Evolutionary conservation across 2,329 filamentous ascomycete species (phyloP).

Genomic region (Nothophaeocryptopus gaeumannii): DNA sequence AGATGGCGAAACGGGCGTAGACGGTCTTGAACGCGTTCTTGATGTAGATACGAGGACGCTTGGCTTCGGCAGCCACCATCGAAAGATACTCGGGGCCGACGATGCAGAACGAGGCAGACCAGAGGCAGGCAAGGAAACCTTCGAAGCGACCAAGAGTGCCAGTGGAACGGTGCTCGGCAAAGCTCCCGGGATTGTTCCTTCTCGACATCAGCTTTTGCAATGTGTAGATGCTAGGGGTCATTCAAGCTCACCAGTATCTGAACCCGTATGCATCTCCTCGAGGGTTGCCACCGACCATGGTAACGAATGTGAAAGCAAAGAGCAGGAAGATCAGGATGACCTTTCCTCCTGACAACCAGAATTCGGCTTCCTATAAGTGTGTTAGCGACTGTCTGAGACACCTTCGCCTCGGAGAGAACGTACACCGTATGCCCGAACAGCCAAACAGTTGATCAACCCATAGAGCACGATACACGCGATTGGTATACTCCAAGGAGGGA

Average conservation of each 20-base stretch:
- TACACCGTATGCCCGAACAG: slow-evolving; percentile 43
- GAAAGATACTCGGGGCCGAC: slow-evolving; percentile 49
- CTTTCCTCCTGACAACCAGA: slow-evolving; percentile 54
- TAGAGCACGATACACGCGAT: slow-evolving; percentile 40
- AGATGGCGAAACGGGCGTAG: slow-evolving; percentile 48
- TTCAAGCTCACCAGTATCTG: slow-evolving; percentile 34
- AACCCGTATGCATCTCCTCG: slow-evolving; percentile 41
- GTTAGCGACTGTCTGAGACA: too few species aligned
- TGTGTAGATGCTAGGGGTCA: too few species aligned
- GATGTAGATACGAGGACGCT: slow-evolving; percentile 46
- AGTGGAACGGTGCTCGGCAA: slow-evolving; percentile 29
- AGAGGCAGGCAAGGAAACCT: slow-evolving; percentile 37
- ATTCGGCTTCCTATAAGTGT: slow-evolving; percentile 35
- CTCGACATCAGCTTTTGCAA: too few species aligned
- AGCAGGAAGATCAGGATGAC: slow-evolving; percentile 32
- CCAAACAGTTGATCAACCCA: slow-evolving; percentile 41
- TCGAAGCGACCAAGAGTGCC: slow-evolving; percentile 36
- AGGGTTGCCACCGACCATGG: slow-evolving; percentile 36
- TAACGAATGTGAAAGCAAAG: slow-evolving; percentile 34
- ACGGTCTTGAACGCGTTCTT: slow-evolving; percentile 51
- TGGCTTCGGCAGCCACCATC: slow-evolving; percentile 50
- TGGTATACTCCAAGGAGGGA: slow-evolving; percentile 43
- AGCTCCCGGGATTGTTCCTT: slow-evolving; percentile 34
- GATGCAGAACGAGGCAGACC: slow-evolving; percentile 37
- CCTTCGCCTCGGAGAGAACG: too few species aligned